phyloP scores from a whole-genome alignment of 208 protist genomes.

The Trypanosoma brucei region DNA sequence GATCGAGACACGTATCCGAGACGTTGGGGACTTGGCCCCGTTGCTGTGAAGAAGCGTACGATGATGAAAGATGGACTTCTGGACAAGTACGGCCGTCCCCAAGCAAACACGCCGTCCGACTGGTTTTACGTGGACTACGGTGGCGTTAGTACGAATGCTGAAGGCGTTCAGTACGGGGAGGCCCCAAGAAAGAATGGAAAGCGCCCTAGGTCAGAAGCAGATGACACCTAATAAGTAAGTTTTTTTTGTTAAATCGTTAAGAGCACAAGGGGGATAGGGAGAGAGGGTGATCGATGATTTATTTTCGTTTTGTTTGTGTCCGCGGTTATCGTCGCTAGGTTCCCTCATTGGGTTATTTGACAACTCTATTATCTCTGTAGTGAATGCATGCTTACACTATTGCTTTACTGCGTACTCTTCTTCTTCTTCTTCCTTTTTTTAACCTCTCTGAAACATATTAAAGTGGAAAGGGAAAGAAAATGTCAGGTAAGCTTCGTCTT shows the following conservation, averaged over 20 bases:
- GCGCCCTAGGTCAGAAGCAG: constrained; percentile 42
- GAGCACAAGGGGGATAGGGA: not conserved
- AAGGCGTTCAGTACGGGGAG: constrained; percentile 75
- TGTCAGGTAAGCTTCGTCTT: constrained; percentile 89
- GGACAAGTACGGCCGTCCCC: constrained; percentile 97
- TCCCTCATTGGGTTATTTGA: too few relatives aligned
- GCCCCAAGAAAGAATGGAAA: constrained; percentile 48
- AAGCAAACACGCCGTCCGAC: constrained; percentile 95
- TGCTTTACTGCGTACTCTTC: not conserved
- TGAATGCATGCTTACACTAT: not conserved
- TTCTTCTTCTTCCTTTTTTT: constrained; percentile 4
- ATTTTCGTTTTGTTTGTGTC: too few relatives aligned
- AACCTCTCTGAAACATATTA: not conserved
- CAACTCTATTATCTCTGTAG: not conserved
- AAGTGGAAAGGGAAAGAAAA: constrained; percentile 23
- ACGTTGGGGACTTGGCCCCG: constrained; percentile 96
- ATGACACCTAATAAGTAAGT: constrained; percentile 46
- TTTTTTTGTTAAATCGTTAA: constrained; percentile 12
- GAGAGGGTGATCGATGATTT: too few relatives aligned
- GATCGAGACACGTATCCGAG: constrained; percentile 99
- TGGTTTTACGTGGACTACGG: constrained; percentile 96
- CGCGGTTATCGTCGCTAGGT: too few relatives aligned
- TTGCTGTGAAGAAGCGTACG: constrained; percentile 95
- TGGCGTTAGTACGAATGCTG: constrained; percentile 82
- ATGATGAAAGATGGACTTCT: constrained; percentile 97